Evolutionary conservation across 306 rosid species (phyloP), one percentile per base, ranked within the genome.

Genomic region (Fragaria ananassa): DNA sequence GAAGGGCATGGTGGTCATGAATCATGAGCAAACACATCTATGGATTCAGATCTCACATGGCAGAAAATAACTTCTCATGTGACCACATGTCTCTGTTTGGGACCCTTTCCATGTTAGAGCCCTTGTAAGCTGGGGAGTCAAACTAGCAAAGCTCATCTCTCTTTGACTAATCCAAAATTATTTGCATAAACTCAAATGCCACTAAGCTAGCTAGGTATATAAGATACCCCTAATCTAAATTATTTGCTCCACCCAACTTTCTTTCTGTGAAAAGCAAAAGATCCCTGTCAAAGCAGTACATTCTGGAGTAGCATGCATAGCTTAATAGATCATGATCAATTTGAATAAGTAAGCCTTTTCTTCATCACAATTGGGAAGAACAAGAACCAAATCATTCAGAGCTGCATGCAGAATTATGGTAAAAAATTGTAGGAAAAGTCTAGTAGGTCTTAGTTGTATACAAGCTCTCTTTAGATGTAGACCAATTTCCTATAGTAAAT

Each of bases 81-180:
- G 99, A 50, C 90, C 97, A 96, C 99, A 88, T 92, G 99, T 64
- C 89, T 53, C 21, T 78, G 76, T 66, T 82, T 77, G 77, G 87
- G 88, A 70, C 87, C 83, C 84, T 81, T 64, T 15, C 87, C 93
- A 90, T 86, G 94, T 88, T 90, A 86, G 34, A 76, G 70, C 74
- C 89, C 88, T 82, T 89, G 86, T 71, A 83, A 79, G 90, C 80
- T 86, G 85, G 83, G 78, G 86, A 78, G 89, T 88, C 91, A 81
- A 85, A 86, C 79, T 81, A 83, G 79, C 84, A 81, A 74, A 51
- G 85, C 72, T 79, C 15, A 58, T 79, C 72, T 79, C 78, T 54
- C 81, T 88, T 91, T 89, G 95, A 89, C 95, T 81, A 78, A 79
- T 76, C 63, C 68, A 63, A 44, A 44, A 44, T 44, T 44, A 74